phyloP scores from a whole-genome alignment of 2,329 filamentous ascomycete genomes.

The Trichoderma sp. region DNA sequence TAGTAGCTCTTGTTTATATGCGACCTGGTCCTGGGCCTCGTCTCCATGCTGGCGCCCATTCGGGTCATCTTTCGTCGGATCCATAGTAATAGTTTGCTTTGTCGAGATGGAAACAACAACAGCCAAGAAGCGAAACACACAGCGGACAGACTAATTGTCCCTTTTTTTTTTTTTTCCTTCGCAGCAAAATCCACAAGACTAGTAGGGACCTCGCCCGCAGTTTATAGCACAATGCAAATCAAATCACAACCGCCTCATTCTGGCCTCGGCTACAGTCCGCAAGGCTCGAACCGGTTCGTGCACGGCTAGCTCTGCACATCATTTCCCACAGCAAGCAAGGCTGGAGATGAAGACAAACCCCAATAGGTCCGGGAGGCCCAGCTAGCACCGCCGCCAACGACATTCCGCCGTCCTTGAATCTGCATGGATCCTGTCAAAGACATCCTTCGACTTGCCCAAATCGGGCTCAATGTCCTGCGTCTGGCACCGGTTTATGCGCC shows the following conservation, averaged over 20 bases:
- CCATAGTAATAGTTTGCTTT: not conserved
- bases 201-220: not conserved
- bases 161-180: not conserved
- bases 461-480: not conserved
- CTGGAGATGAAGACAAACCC: not conserved
- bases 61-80: not conserved
- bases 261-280: not conserved
- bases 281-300: not conserved
- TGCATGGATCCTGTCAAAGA: not conserved
- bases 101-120: not conserved
- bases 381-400: not conserved
- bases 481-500: not conserved
- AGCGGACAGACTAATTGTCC: not conserved
- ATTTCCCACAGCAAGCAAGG: not conserved
- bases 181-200: not conserved
- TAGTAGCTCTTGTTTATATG: not conserved
- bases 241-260: not conserved
- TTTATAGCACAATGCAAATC: not conserved
- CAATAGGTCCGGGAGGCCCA: not conserved
- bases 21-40: not conserved
- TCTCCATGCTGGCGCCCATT: not conserved
- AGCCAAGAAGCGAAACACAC: not conserved
- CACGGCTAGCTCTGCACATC: not conserved
- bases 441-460: not conserved
- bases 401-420: not conserved